Evolutionary conservation across 2,329 filamentous ascomycete species (phyloP).

Genomic region (Exophiala bonariae): DNA sequence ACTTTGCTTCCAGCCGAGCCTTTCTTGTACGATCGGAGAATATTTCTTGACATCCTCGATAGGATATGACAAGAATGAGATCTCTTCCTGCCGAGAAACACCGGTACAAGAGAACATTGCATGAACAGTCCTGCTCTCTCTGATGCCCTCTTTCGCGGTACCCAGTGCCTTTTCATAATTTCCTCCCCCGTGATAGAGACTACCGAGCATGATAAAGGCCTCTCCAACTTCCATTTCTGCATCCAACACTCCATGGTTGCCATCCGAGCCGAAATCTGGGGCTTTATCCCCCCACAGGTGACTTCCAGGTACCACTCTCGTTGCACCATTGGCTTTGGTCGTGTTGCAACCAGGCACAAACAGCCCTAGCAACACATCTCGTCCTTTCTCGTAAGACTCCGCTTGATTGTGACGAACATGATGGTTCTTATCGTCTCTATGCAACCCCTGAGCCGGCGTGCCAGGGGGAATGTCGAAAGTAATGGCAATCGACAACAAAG

Average conservation of each 20-base stretch:
- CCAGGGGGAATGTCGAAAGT: constrained; percentile 38
- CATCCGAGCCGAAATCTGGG: constrained; percentile 36
- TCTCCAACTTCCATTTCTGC: constrained; percentile 38
- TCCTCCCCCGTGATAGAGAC: constrained; percentile 40
- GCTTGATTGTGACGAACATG: constrained; percentile 34
- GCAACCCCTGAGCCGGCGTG: constrained; percentile 34
- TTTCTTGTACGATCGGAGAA: constrained; percentile 37
- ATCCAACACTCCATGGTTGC: constrained; percentile 31
- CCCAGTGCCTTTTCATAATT: constrained; percentile 32
- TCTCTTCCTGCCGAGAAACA: constrained; percentile 39
- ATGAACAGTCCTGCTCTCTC: constrained; percentile 35
- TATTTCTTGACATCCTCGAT: constrained; percentile 41
- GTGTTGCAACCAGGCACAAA: constrained; percentile 41
- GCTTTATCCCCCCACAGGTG: constrained; percentile 41
- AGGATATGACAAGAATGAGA: constrained; percentile 38
- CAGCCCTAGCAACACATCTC: constrained; percentile 38
- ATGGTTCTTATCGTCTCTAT: constrained; percentile 43
- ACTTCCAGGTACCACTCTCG: constrained; percentile 38
- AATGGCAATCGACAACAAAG: constrained; percentile 39
- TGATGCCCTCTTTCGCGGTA: constrained; percentile 17
- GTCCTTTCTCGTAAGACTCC: constrained; percentile 29
- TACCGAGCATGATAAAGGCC: constrained; percentile 41
- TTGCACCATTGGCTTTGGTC: constrained; percentile 37
- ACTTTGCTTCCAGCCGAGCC: constrained; percentile 42
- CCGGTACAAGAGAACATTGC: constrained; percentile 43